Evolutionary conservation across 2,329 filamentous ascomycete genomes (phyloP).

Genomic region (Trichoderma asperellum): DNA sequence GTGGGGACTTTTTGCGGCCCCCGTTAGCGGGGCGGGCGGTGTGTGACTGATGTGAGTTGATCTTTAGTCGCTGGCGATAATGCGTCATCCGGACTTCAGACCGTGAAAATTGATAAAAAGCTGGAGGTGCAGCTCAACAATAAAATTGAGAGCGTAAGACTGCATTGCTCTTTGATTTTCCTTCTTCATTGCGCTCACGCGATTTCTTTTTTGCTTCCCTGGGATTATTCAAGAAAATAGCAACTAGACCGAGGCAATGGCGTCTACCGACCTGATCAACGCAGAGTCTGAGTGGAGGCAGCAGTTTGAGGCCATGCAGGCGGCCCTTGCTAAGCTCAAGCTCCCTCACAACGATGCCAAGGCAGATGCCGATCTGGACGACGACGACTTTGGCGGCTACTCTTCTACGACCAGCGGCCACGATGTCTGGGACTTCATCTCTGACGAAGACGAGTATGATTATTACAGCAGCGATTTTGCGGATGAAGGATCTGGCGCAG

Average conservation of each 20-base stretch:
- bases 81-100: not conserved
- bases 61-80: not conserved
- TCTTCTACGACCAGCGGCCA: constrained; percentile 67
- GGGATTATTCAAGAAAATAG: not conserved
- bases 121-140: not conserved
- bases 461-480: constrained; percentile 68
- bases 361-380: constrained; percentile 56
- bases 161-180: not conserved
- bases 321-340: constrained; percentile 75
- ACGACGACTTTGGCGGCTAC: constrained; percentile 64
- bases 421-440: constrained; percentile 93
- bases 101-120: not conserved
- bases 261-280: constrained; percentile 42
- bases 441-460: constrained; percentile 67
- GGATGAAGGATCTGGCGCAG: constrained; percentile 37
- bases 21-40: constrained; percentile 21
- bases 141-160: not conserved
- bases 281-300: constrained; percentile 74
- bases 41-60: constrained; percentile 26
- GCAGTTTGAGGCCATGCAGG: constrained; percentile 83
- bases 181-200: not conserved
- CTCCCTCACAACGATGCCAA: constrained; percentile 48
- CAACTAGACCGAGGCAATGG: constrained; percentile 36
- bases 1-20: not conserved
- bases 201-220: not conserved